A percentile compares a stretch with the other conserved stretches of the same genome.
These are phyloP conservation scores for Rhizopogon vinicolor DNA, from an alignment of 768 basidiomycete species.

Conservation along the genomic window DNA sequence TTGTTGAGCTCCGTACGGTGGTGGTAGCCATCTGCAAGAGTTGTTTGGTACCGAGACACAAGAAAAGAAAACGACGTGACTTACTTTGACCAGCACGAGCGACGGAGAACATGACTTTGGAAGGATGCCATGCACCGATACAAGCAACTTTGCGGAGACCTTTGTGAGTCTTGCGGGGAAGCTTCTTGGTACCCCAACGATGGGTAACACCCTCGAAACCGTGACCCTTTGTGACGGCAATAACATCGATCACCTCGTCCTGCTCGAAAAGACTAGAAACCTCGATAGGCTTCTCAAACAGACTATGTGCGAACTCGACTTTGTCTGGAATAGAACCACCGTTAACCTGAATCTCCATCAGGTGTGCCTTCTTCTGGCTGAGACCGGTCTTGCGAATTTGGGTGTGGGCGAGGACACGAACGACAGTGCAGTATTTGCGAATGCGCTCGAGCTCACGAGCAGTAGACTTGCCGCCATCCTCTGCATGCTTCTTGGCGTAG, in stretches of 20 bases:
- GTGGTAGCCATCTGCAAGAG: constrained; percentile 78
- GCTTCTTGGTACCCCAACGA: constrained; percentile 99
- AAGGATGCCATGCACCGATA: constrained; percentile 98
- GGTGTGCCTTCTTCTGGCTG: constrained; percentile 98
- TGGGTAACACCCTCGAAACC: constrained; percentile 99
- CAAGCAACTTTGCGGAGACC: constrained; percentile 99
- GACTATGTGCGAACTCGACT: constrained; percentile 88
- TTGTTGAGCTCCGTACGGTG: constrained; percentile 98
- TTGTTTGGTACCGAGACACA: constrained; percentile 1
- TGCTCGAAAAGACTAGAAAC: constrained; percentile 87
- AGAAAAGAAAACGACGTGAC: constrained; percentile 27
- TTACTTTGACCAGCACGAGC: constrained; percentile 99
- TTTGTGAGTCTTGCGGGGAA: constrained; percentile 98
- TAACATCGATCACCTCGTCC: constrained; percentile 94
- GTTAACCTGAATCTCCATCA: constrained; percentile 99
- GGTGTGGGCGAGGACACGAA: constrained; percentile 98
- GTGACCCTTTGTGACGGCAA: constrained; percentile 98
- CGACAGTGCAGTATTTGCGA: constrained; percentile 99
- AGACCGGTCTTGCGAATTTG: constrained; percentile 98
- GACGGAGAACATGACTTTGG: constrained; percentile 99
- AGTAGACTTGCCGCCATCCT: constrained; percentile 88
- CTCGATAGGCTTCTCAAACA: constrained; percentile 97
- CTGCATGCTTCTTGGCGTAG: constrained; percentile 99
- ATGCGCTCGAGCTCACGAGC: constrained; percentile 98
- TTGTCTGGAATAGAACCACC: constrained; percentile 96